Evolutionary conservation across 306 rosid species (phyloP), one percentile per base, ranked within the genome.

Genomic region (Sicyos baderoa): DNA sequence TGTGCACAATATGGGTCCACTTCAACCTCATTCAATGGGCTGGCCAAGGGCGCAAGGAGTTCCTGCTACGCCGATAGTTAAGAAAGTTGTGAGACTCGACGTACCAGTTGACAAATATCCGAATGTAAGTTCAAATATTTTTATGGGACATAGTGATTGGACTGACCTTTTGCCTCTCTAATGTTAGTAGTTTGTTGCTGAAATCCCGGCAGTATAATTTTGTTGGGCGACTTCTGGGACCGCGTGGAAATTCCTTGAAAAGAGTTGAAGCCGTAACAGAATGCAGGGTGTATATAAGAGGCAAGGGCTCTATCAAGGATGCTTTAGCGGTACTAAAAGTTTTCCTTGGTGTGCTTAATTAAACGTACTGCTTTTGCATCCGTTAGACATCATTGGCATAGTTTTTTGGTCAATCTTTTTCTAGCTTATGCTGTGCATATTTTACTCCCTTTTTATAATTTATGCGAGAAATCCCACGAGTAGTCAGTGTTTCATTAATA

Each of bases 191-290:
- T 69, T 60, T 72, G 75, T 76, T 54, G 72, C 77, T 77, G 78
- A 77, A 74, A 72, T 73, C 80, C 76, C 75, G 74, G 82, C 88
- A 91, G 97, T 91, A 83, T 79, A 91, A 91, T 84, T 91, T 91
- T 79, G 97, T 91, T 66, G 97, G 97, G 72, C 93, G 96, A 72
- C 89, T 91, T 82, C 73, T 91, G 77, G 96, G 97, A 50, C 97
- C 97, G 12, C 96, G 96, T 9, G 97, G 97, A 18, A 91, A 91
- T 78, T 91, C 97, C 35, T 75, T 91, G 80, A 91, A 91, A 85
- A 86, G 97, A 77, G 96, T 91, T 72, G 97, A 91, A 83, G 95
- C 96, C 74, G 74, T 88, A 82, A 88, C 97, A 15, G 96, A 85
- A 70, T 91, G 97, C 68, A 83, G 96, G 87, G 94, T 91, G 75